Conservation (phyloP, 2,329 filamentous ascomycete genomes). For the Phaeosphaeria sp. region DNA sequence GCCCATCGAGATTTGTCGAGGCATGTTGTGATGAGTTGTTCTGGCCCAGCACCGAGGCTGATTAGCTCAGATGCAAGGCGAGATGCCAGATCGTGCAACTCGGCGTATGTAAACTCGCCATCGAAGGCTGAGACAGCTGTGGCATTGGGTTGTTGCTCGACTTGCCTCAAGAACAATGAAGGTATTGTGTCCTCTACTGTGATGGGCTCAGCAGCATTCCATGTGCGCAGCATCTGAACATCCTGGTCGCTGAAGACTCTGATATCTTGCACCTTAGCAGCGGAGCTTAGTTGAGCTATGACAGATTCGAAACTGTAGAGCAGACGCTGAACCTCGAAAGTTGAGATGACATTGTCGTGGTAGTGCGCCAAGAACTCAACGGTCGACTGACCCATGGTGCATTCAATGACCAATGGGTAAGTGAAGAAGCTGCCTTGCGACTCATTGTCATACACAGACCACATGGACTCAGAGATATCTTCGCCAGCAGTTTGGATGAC, state of each 20-base stretch:
- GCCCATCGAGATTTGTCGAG: conserved; percentile 48
- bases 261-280: conserved; percentile 28
- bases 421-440: conserved; percentile 43
- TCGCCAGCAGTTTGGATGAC: conserved; percentile 56
- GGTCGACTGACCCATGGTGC: conserved; percentile 25
- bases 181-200: conserved; percentile 34
- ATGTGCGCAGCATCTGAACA: conserved; percentile 26
- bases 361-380: conserved; percentile 36
- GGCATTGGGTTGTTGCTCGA: conserved; percentile 19
- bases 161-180: conserved; percentile 32
- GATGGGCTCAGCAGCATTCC: conserved; percentile 31
- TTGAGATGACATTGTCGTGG: conserved; percentile 34
- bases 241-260: conserved; percentile 37
- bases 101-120: conserved; percentile 38
- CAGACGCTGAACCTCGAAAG: conserved; percentile 38
- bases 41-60: conserved; percentile 40
- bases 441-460: conserved; percentile 35
- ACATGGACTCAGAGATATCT: conserved; percentile 31
- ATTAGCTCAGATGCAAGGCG: conserved; percentile 38
- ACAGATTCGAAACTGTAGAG: conserved; percentile 39
- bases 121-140: conserved; percentile 38
- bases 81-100: conserved; percentile 29
- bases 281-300: conserved; percentile 33
- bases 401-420: conserved; percentile 42
- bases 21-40: conserved; percentile 43